Base-by-base conservation (phyloP, 306 rosid genomes). In the Heteromeles arbutifolia region DNA sequence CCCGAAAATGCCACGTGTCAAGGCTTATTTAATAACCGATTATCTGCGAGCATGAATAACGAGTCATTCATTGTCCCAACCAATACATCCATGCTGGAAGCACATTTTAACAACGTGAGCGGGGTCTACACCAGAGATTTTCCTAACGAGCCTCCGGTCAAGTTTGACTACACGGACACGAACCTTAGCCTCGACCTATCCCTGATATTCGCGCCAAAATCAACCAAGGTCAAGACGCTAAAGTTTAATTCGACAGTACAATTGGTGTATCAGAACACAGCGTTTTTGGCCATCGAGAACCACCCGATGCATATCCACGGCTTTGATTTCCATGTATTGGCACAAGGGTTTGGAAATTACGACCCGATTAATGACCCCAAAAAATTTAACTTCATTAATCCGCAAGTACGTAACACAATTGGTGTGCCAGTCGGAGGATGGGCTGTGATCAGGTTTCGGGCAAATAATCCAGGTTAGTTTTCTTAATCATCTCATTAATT, bases 21-120 rank as follows among this genome's bases (percentile, higher is more conserved):
- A 0, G 92, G 90, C 10, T 58, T 63, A 1, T 8, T 73, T 0
- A 39, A 44, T 0, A 50, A 73, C 5, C 65, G 77, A 11, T 9
- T 83, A 3, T 85, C 93, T 1, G 90, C 96, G 2, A 84, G 84
- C 85, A 90, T 92, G 93, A 92, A 88, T 73, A 90, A 92, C 22
- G 88, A 87, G 52, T 92, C 97, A 0, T 92, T 88, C 43, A 77
- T 45, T 58, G 19, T 82, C 31, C 96, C 96, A 1, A 69, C 3
- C 41, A 82, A 74, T 1, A 22, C 29, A 1, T 88, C 93, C 0
- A 85, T 92, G 87, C 59, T 92, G 14, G 74, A 90, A 73, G 96
- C 93, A 2, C 82, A 62, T 15, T 79, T 29, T 45, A 0, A 15
- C 3, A 54, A 82, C 3, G 57, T 25, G 54, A 58, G 39, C 14